Evolutionary conservation across 108 stramenopile species (phyloP), one percentile per base, ranked within the genome.

Genomic region (Aureococcus anophagefferens): DNA sequence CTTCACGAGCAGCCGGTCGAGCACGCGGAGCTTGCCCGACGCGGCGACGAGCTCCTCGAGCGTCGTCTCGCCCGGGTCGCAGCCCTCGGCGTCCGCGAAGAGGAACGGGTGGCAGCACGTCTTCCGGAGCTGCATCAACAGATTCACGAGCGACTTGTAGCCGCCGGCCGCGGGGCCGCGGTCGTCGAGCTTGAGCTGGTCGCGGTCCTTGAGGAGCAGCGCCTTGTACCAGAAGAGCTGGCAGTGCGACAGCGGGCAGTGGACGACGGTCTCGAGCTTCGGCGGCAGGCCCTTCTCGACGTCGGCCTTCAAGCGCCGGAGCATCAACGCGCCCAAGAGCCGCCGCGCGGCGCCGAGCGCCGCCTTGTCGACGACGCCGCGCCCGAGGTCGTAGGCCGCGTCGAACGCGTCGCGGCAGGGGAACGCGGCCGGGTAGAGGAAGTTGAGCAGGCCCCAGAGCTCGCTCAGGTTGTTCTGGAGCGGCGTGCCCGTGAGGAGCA

Each of bases 361-460:
- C 17, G 70, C 71, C 45, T 80, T 74, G 69, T 91, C 87, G 64
- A 87, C 81, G 46, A 79, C 40, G 13, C 40, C 40, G 9, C 13
- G 5, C 9, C 40, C 40, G 5, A 44, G 13, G 40, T 44, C 40
- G 13, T 44, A 44, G 9, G 40, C 68, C 72, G 93, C 90, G 72
- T 95, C 93, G 79, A 97, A 94, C 67, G 91, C 89, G 35, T 94
- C 94, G 5, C 90, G 79, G 37, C 88, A 87, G 15, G 92, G 74
- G 74, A 94, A 94, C 63, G 88, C 86, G 74, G 92, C 91, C 1
- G 93, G 93, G 0, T 89, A 75, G 33, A 93, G 72, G 69, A 86
- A 87, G 79, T 87, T 86, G 35, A 87, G 79, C 62, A 87, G 79
- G 30, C 85, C 85, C 86, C 86, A 87, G 31, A 87, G 76, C 81